phyloP scores from a whole-genome alignment of 176 grass and related monocot species.

The Aegilops sharonensis region DNA sequence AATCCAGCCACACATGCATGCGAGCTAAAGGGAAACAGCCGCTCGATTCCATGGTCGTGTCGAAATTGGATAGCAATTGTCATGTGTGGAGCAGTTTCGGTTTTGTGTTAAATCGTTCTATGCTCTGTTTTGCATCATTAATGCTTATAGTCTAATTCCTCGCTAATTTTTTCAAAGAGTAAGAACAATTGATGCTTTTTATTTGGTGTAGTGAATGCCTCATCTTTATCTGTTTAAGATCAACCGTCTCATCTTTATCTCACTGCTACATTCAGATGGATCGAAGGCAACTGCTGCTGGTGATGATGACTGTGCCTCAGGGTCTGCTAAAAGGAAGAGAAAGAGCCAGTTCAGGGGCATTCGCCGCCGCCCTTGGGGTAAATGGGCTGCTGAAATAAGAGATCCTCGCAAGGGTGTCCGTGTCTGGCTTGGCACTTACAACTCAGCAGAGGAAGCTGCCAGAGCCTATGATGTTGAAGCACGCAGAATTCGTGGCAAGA shows the following conservation, averaged over 20 bases:
- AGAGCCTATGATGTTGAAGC: constrained; percentile 90
- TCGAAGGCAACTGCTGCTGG: constrained; percentile 17
- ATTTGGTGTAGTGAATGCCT: neutral
- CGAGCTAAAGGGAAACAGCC: too few species aligned
- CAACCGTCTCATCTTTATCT: neutral
- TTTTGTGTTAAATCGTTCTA: neutral
- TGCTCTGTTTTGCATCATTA: neutral
- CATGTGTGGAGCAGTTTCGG: too few species aligned
- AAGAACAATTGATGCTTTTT: neutral
- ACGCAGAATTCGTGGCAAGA: constrained; percentile 87
- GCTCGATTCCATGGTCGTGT: too few species aligned
- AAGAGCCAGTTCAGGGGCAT: constrained; percentile 93
- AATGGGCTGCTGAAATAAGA: constrained; percentile 99
- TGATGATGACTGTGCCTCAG: constrained; percentile 25
- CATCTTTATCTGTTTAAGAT: constrained; percentile 3
- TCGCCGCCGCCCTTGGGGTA: constrained; percentile 89
- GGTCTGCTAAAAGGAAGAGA: constrained; percentile 59
- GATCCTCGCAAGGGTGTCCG: constrained; percentile 90
- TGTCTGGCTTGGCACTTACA: constrained; percentile 94
- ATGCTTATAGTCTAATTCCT: neutral
- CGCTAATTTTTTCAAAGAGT: neutral
- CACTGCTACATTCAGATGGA: constrained; percentile 34
- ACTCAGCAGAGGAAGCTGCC: constrained; percentile 93
- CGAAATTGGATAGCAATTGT: too few species aligned
- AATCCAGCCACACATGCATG: too few species aligned